Conservation (phyloP, 2,329 filamentous ascomycete species). For the Paecilomyces formosus region DNA sequence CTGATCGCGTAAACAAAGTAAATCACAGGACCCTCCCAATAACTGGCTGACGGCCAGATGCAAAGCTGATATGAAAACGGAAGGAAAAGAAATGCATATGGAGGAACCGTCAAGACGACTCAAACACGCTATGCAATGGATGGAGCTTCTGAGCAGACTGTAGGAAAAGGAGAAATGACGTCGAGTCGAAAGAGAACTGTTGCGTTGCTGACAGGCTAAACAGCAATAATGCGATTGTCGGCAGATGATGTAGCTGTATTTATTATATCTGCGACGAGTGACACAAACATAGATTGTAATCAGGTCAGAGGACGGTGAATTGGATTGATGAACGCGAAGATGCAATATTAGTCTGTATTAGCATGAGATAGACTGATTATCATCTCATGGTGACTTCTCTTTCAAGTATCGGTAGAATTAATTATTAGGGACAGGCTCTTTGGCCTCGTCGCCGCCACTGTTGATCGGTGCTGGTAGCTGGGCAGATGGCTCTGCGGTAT, state of each 20-base stretch:
- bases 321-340: not conserved
- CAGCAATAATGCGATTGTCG: not conserved
- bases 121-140: not conserved
- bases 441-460: not conserved
- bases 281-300: not conserved
- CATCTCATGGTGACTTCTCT: not conserved
- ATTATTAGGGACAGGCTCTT: not conserved
- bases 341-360: not conserved
- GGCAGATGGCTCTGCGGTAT: not conserved
- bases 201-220: not conserved
- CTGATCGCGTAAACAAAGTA: not conserved
- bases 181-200: not conserved
- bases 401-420: not conserved
- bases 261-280: not conserved
- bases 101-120: slow-evolving; percentile 3
- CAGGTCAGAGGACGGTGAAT: not conserved
- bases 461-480: not conserved
- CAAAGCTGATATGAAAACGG: not conserved
- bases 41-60: not conserved
- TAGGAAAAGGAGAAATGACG: not conserved
- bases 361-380: not conserved
- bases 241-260: not conserved
- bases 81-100: slow-evolving; percentile 6
- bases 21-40: not conserved
- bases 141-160: not conserved